Evolutionary conservation across 2,329 filamentous ascomycete species (phyloP).

Genomic region (Colletotrichum shisoi): DNA sequence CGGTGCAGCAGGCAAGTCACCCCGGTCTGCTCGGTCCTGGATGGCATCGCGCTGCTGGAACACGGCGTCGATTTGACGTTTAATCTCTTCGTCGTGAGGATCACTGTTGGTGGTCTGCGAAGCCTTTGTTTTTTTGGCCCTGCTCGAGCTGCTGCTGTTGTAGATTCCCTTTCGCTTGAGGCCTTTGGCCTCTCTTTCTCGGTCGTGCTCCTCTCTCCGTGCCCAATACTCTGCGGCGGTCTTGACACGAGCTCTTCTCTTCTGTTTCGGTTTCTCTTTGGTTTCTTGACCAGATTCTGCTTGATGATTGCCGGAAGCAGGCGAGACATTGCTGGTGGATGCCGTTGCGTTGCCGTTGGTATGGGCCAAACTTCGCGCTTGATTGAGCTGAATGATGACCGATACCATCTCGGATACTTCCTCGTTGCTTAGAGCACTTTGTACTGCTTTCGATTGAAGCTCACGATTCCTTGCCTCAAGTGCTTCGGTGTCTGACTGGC

Average conservation of each 20-base stretch:
- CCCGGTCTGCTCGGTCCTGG: conserved; percentile 1
- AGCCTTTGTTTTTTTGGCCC: not conserved
- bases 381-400: not conserved
- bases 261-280: not conserved
- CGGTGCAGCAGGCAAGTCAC: not conserved
- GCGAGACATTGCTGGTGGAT: no score
- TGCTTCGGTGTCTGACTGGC: not conserved
- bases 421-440: not conserved
- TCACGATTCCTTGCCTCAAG: not conserved
- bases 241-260: not conserved
- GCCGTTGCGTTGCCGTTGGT: not conserved
- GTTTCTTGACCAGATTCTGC: not conserved
- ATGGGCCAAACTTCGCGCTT: not conserved
- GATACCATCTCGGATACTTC: not conserved
- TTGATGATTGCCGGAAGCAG: not conserved
- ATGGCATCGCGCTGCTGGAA: not conserved
- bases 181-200: not conserved
- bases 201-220: not conserved
- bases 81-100: not conserved
- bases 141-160: no score
- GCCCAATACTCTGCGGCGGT: conserved; percentile 4
- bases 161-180: not conserved
- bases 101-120: not conserved
- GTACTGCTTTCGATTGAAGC: not conserved
- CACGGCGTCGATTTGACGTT: not conserved